Conservation (phyloP, 371 early-diverging fungal genomes). For the Saksenaea vasiformis region DNA sequence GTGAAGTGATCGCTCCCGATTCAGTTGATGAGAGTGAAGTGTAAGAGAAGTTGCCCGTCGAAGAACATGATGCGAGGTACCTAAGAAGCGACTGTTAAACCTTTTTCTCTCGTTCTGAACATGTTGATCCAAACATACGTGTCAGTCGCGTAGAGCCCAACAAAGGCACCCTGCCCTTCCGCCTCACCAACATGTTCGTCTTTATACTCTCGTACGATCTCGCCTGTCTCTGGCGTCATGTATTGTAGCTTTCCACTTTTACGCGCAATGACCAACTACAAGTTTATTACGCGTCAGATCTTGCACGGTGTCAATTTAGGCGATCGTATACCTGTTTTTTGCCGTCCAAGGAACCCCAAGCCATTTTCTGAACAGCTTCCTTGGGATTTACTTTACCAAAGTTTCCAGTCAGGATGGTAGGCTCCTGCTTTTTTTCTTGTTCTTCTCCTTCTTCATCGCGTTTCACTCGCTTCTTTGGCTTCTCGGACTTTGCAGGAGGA, state of each 20-base stretch:
- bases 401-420: slow-evolving; percentile 36
- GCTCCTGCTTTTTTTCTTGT: slow-evolving; percentile 27
- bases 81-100: slow-evolving; percentile 7
- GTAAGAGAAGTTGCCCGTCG: slow-evolving; percentile 36
- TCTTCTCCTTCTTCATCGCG: slow-evolving; percentile 21
- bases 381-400: slow-evolving; percentile 60
- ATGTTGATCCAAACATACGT: slow-evolving; percentile 28
- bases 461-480: slow-evolving; percentile 20
- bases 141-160: slow-evolving; percentile 62
- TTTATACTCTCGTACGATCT: slow-evolving; percentile 41
- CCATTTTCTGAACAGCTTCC: slow-evolving; percentile 52
- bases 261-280: slow-evolving; percentile 61
- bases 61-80: slow-evolving; percentile 35
- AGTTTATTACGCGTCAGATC: background rate
- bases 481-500: slow-evolving; percentile 26
- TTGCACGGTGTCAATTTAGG: slow-evolving; percentile 12
- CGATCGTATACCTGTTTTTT: slow-evolving; percentile 31
- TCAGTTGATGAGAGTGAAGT: slow-evolving; percentile 18
- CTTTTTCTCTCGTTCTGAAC: background rate
- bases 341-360: slow-evolving; percentile 45
- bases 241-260: slow-evolving; percentile 65
- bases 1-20: slow-evolving; percentile 8
- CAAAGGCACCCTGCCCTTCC: slow-evolving; percentile 51
- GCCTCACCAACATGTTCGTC: slow-evolving; percentile 38
- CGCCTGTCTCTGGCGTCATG: slow-evolving; percentile 55